phyloP scores from a whole-genome alignment of 352 stramenopile species.

The Globisporangium alternatum region DNA sequence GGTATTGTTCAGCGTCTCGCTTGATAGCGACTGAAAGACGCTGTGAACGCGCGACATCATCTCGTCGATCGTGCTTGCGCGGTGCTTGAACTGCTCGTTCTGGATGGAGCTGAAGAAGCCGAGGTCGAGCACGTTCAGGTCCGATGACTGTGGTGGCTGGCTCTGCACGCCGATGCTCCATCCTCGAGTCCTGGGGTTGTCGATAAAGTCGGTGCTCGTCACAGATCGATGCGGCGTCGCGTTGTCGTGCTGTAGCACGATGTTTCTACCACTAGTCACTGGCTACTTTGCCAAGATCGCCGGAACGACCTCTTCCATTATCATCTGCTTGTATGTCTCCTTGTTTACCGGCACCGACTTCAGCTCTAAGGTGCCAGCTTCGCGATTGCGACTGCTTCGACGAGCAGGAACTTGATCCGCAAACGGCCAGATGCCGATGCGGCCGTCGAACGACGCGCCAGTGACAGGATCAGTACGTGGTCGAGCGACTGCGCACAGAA shows the following conservation, averaged over 20 bases:
- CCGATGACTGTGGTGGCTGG: constrained; percentile 4
- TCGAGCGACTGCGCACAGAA: constrained; percentile 8
- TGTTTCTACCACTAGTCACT: constrained; percentile 5
- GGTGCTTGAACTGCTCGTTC: constrained; percentile 11
- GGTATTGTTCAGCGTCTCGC: constrained; percentile 2
- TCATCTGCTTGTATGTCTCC: constrained; percentile 13
- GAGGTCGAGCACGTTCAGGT: constrained; percentile 6
- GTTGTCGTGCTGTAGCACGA: constrained; percentile 8
- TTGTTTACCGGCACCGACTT: constrained; percentile 9
- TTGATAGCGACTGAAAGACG: constrained; percentile 1
- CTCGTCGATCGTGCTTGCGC: constrained; percentile 3
- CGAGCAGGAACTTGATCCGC: constrained; percentile 7
- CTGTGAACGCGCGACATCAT: constrained; percentile 5
- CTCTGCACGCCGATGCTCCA: constrained; percentile 7
- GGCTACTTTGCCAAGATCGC: constrained; percentile 11
- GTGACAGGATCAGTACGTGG: constrained; percentile 8
- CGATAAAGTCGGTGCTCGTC: constrained; percentile 10
- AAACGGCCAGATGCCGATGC: constrained; percentile 9
- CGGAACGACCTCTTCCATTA: constrained; percentile 11
- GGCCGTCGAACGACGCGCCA: constrained; percentile 8
- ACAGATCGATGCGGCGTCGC: constrained; percentile 9
- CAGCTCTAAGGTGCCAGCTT: constrained; percentile 7
- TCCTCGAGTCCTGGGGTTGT: not conserved
- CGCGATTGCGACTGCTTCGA: constrained; percentile 10
- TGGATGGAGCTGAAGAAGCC: constrained; percentile 9